These are phyloP conservation scores for Epicoccum sorghinum DNA, from an alignment of 2,329 filamentous ascomycete genomes.

Conservation along the genomic window DNA sequence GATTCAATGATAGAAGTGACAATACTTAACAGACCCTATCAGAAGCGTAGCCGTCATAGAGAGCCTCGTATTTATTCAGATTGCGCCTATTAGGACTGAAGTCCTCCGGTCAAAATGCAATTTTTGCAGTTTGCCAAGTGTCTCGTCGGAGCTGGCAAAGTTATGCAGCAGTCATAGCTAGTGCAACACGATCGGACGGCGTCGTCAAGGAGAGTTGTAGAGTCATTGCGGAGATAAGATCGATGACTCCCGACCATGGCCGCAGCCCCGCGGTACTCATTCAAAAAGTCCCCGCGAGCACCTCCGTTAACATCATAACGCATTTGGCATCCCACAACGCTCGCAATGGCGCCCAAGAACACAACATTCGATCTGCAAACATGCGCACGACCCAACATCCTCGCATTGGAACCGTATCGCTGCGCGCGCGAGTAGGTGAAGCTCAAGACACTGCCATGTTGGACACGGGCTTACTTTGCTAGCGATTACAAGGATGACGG, in stretches of 20 bases:
- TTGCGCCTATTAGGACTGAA: too few species aligned
- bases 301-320: conserved; percentile 5
- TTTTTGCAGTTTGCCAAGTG: too few species aligned
- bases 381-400: conserved; percentile 60
- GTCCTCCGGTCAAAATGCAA: too few species aligned
- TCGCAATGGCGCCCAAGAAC: conserved; percentile 33
- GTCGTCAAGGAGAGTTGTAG: not conserved
- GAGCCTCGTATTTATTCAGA: too few species aligned
- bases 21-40: too few species aligned
- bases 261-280: conserved; percentile 26
- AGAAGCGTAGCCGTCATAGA: too few species aligned
- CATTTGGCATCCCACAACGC: conserved; percentile 1
- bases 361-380: conserved; percentile 55
- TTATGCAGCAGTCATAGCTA: not conserved
- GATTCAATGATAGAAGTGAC: too few species aligned
- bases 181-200: not conserved
- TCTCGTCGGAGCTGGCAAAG: too few species aligned
- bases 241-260: conserved; percentile 28
- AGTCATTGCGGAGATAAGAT: conserved; percentile 14
- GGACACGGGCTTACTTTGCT: conserved; percentile 19
- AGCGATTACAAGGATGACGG: conserved; percentile 99
- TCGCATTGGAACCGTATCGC: conserved; percentile 60
- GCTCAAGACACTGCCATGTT: conserved; percentile 12
- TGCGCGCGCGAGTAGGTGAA: conserved; percentile 60
- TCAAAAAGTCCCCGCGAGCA: conserved; percentile 35